Conservation (phyloP, 2,329 filamentous ascomycete species). For the Xylariaceae sp. region DNA sequence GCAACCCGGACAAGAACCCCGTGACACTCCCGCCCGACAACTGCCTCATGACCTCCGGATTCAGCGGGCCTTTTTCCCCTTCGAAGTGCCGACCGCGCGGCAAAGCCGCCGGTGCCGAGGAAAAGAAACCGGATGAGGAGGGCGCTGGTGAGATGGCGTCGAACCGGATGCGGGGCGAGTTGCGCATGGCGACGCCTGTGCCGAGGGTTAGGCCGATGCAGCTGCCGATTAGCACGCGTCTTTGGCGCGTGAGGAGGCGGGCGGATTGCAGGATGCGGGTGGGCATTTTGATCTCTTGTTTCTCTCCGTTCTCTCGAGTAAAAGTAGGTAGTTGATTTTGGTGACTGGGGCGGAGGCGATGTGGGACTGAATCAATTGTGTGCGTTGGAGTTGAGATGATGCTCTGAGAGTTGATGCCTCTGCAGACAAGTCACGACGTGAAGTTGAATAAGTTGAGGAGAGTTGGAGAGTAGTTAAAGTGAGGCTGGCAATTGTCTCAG, state of each 20-base stretch:
- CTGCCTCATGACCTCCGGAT: constrained; percentile 40
- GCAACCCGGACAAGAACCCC: constrained; percentile 57
- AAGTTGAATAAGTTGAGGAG: too few species aligned
- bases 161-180: constrained; percentile 20
- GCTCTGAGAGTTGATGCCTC: too few species aligned
- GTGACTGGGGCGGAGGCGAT: too few species aligned
- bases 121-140: not conserved
- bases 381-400: too few species aligned
- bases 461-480: too few species aligned
- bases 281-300: constrained; percentile 18
- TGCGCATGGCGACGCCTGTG: constrained; percentile 25
- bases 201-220: constrained; percentile 35
- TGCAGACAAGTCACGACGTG: too few species aligned
- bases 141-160: constrained; percentile 8
- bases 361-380: too few species aligned
- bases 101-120: constrained; percentile 18
- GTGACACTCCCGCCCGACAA: constrained; percentile 51
- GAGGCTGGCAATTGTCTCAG: too few species aligned
- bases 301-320: not conserved
- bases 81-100: constrained; percentile 11
- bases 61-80: constrained; percentile 18
- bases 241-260: constrained; percentile 14
- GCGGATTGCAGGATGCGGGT: constrained; percentile 19
- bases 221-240: constrained; percentile 30
- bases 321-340: too few species aligned